Evolutionary conservation across 495 filamentous ascomycete genomes (phyloP).

Genomic region (Hypoxylon rickii): DNA sequence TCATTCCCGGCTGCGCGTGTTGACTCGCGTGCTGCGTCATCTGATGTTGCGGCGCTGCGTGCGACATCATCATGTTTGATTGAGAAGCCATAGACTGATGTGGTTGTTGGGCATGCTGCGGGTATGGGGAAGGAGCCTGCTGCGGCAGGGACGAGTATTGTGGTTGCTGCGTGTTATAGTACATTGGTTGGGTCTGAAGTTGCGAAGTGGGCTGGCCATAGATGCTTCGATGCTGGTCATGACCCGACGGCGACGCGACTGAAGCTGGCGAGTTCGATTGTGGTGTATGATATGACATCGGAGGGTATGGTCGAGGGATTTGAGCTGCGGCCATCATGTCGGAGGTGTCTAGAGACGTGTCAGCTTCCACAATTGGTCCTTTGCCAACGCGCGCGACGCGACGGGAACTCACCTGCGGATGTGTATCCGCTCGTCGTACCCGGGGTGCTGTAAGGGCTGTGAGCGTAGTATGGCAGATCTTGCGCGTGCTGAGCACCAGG

Average conservation of each 20-base stretch:
- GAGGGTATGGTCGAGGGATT: constrained; percentile 85
- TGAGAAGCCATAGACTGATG: constrained; percentile 64
- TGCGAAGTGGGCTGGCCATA: constrained; percentile 82
- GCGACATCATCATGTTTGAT: constrained; percentile 62
- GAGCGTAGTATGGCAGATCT: constrained; percentile 74
- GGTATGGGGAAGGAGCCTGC: constrained; percentile 75
- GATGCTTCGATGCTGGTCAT: constrained; percentile 85
- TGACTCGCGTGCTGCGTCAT: constrained; percentile 51
- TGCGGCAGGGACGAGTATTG: constrained; percentile 70
- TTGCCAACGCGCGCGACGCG: constrained; percentile 15
- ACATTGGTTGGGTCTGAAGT: constrained; percentile 72
- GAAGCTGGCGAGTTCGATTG: constrained; percentile 97
- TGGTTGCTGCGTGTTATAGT: constrained; percentile 65
- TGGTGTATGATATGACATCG: constrained; percentile 89
- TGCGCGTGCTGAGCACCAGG: constrained; percentile 60
- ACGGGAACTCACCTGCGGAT: constrained; percentile 70
- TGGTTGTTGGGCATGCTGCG: constrained; percentile 71
- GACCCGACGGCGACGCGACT: constrained; percentile 84
- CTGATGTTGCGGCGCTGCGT: constrained; percentile 56
- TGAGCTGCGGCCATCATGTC: constrained; percentile 94
- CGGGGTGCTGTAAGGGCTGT: constrained; percentile 75
- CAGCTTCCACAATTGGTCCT: constrained; percentile 27
- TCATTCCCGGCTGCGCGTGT: constrained; percentile 57
- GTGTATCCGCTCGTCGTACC: constrained; percentile 72
- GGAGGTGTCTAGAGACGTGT: constrained; percentile 66